phyloP scores from a whole-genome alignment of 768 basidiomycete genomes.

The Tephrocybe sp. region DNA sequence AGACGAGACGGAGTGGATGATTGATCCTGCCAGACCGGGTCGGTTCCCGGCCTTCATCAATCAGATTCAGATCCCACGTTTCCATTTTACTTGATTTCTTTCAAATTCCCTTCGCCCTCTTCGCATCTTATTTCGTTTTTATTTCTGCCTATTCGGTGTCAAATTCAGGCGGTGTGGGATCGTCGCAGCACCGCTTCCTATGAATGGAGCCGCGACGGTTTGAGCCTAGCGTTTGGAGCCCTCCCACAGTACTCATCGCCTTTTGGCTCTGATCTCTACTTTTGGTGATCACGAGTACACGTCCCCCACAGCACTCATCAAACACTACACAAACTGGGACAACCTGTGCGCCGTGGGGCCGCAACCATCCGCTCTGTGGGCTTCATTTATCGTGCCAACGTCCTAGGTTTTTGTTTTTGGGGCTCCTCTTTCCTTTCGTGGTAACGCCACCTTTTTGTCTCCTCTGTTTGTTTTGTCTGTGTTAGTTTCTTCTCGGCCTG shows the following conservation, averaged over 20 bases:
- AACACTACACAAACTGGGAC: not conserved
- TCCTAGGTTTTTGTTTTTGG: not conserved
- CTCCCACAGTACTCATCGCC: too few relatives aligned
- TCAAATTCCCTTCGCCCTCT: not conserved
- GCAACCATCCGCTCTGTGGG: too few relatives aligned
- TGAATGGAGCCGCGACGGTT: too few relatives aligned
- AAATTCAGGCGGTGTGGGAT: not conserved
- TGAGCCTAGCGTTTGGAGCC: too few relatives aligned
- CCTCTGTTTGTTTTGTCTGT: not conserved
- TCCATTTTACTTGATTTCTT: too few relatives aligned
- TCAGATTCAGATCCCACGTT: conserved; percentile 3
- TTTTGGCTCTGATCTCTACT: not conserved
- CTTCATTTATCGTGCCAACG: not conserved
- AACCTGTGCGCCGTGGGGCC: too few relatives aligned
- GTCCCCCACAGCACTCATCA: not conserved
- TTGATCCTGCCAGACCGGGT: conserved; percentile 16
- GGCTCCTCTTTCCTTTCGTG: not conserved
- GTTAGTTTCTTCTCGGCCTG: not conserved
- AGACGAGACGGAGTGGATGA: conserved; percentile 4
- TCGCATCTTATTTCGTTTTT: not conserved
- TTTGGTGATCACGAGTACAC: not conserved
- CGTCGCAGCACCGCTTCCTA: not conserved
- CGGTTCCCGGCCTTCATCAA: not conserved
- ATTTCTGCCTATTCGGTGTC: not conserved
- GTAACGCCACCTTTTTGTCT: not conserved